Evolutionary conservation across 1,284 basidiomycete species (phyloP), one percentile per base, ranked within the genome.

Genomic region (Ceraceosorus guamensis): DNA sequence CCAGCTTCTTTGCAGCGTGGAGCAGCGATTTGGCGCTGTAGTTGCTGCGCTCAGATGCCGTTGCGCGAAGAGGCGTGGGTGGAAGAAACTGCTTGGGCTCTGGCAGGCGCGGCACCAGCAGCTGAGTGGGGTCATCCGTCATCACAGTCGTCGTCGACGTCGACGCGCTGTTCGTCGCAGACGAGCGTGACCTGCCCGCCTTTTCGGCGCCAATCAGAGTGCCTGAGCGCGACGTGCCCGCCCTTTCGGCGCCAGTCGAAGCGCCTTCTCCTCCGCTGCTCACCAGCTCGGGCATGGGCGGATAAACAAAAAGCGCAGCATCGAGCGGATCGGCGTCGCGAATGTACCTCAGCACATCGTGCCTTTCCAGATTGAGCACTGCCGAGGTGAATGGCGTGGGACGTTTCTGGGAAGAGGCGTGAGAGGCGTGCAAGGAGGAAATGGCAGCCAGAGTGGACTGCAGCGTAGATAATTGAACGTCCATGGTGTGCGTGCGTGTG

Each of bases 241-340:
- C n/a, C n/a, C n/a, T n/a, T 10, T 32, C 52, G 16, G 3, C 37
- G 50, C n/a, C 33, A 2, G 24, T 41, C n/a, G n/a, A n/a, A n/a
- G n/a, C n/a, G n/a, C n/a, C n/a, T n/a, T n/a, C n/a, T n/a, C n/a
- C n/a, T n/a, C n/a, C 48, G 24, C 13, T 30, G 30, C 31, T 50
- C 48, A 6, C 34, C 10, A 3, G 33, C n/a, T n/a, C 14, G 11
- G 60, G 60, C 30, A 53, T 48, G 30, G 66, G 62, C 5, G 68
- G 66, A 50, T 70, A 66, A 59, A 59, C 64, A 53, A 73, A 73
- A 34, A 75, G 57, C 32, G 54, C 65, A 10, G 65, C 63, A 43
- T 75, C 72, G 8, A 69, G 58, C 35, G 61, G 63, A 45, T 75
- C 71, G 39, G 71, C 67, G 45, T 75, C 72, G 43, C 72, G 64